Evolutionary conservation across 2,329 filamentous ascomycete species (phyloP), one percentile per base, ranked within the genome.

Genomic region (Graphilbum fragrans): DNA sequence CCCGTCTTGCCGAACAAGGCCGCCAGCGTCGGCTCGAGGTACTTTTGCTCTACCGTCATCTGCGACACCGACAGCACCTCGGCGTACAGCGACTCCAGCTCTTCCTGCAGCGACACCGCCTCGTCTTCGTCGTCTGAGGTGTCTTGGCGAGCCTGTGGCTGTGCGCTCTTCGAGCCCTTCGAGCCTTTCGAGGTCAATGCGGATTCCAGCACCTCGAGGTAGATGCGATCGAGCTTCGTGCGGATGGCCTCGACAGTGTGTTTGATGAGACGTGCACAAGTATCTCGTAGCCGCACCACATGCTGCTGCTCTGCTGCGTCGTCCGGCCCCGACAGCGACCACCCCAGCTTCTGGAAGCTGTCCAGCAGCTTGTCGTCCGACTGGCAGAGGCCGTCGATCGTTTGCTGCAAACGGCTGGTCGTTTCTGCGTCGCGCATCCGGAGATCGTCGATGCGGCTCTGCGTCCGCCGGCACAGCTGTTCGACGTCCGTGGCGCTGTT

Each of bases 11-110:
- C 56, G 7, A 66, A 58, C 5, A 70, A 54, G 0, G 63, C 59
- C 42, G 60, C 58, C 6, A 74, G 58, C 1, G 80, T 74, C 0
- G 80, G 80, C 45, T 75, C 70, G 5, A 81, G 64, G 49, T 79
- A 70, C 52, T 82, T 76, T 50, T 81, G 73, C 48, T 84, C 77
- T 1, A 79, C 67, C 0, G 80, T 75, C 74, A 86, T 85, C 47
- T 82, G 74, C 7, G 79, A 73, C 2, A 86, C 76, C 0, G 80
- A 74, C 1, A 80, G 61, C 33, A 86, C 77, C 53, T 86, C 82
- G 0, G 77, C 64, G 49, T 82, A 80, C 3, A 86, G 62, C 5
- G 78, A 82, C 48, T 83, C 77, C 1, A 86, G 63, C 52, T 85
- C 81, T 25, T 72, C 70, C 50, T 79, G 71, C 2, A 82, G 54